Percentiles rank a stretch among this genome's conserved stretches.
phyloP scores from a whole-genome alignment of 768 basidiomycete genomes.

The Tulasnella sp. region DNA sequence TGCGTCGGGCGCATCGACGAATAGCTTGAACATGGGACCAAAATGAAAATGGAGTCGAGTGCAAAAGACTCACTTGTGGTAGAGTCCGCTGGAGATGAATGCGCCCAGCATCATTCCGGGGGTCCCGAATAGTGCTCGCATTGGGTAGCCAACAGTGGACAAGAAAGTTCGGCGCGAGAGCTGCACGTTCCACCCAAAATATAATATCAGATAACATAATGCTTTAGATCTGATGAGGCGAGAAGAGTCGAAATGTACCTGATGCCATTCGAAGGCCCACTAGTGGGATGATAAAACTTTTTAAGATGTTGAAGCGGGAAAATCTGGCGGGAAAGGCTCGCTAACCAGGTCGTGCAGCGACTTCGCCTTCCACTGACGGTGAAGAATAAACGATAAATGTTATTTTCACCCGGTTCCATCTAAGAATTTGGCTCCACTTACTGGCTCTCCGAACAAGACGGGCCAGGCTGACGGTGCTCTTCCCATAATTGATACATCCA shows the following conservation, averaged over 20 bases:
- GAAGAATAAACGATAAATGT: neutral
- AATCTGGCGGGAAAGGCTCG: too few relatives aligned
- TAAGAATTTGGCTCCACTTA: neutral
- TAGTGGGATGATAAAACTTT: neutral
- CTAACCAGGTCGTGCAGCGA: neutral
- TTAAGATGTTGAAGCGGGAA: neutral
- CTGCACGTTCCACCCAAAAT: too few relatives aligned
- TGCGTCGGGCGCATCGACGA: too few relatives aligned
- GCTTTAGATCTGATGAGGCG: neutral
- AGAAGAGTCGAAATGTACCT: neutral
- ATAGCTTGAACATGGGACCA: too few relatives aligned
- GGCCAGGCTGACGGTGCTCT: constrained; percentile 13
- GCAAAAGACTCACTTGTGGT: constrained; percentile 10
- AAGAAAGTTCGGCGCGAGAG: constrained; percentile 16
- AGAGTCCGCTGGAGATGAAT: constrained; percentile 12
- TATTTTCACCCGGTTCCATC: neutral
- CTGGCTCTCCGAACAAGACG: constrained; percentile 13
- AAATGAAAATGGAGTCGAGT: neutral
- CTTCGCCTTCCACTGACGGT: constrained; percentile 5
- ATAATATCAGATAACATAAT: neutral
- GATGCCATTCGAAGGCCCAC: constrained; percentile 18
- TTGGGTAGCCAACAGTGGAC: constrained; percentile 11
- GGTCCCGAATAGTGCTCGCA: constrained; percentile 7
- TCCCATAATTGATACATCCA: constrained; percentile 7
- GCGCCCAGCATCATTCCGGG: constrained; percentile 15